Base-by-base conservation (phyloP, 2,329 filamentous ascomycete genomes). In the Thermochaetoides dissita region DNA sequence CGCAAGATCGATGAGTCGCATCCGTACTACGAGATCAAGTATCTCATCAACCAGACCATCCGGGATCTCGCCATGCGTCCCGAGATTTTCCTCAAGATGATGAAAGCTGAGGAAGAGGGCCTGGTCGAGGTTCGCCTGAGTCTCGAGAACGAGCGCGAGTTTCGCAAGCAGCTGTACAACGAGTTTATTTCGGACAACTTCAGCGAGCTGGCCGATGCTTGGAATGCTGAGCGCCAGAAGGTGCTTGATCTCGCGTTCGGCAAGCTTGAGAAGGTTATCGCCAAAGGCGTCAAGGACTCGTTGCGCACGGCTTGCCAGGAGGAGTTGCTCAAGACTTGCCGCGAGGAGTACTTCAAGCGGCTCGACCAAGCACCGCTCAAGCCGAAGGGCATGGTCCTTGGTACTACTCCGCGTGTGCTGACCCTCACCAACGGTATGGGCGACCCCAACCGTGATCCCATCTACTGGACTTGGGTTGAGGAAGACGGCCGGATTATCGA, bases 21-120 rank as follows among this genome's bases (percentile, higher is more conserved):
- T 55, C 86, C 87, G 0, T 96, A 93, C 61, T 96, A 96, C 58
- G 91, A 96, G 61, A 85, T 98, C 67, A 95, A 98, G 62, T 98
- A 98, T 54, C 71, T 98, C 12, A 79, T 86, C 49, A 87, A 91
- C 53, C 88, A 95, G 61, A 84, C 84, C 7, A 82, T 95, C 47
- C 68, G 69, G 35, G 83, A 91, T 51, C 74, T 96, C 45, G 82
- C 86, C 3, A 76, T 79, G 40, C 79, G 84, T 41, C 91, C 91
- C 1, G 88, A 95, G 50, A 69, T 94, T 28, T 98, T 91, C 59
- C 66, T 98, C 43, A 89, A 93, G 63, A 98, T 98, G 91, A 78
- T 96, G 60, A 93, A 87, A 59, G 91, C 91, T 2, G 91, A 98
- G 60, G 83, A 91, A 54, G 91, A 98, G 59, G 88, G 89, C 2